phyloP scores from a whole-genome alignment of 2,329 filamentous ascomycete genomes.

The Didymella exigua region DNA sequence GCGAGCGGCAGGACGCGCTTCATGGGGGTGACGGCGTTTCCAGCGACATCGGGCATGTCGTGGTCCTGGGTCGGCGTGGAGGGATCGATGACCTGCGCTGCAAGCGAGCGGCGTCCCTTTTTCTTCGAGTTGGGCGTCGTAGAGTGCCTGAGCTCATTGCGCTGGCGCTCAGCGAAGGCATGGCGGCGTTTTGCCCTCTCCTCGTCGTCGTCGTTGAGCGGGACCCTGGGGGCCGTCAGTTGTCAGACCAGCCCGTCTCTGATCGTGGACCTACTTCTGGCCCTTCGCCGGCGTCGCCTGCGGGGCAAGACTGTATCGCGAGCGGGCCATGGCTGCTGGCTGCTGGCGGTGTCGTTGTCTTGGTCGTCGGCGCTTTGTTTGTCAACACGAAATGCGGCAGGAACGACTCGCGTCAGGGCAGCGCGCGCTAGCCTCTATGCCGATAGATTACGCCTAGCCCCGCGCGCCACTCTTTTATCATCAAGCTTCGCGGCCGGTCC shows the following conservation, averaged over 20 bases:
- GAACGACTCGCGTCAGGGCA: constrained; percentile 2
- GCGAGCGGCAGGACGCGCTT: constrained; percentile 87
- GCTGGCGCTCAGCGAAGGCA: constrained; percentile 64
- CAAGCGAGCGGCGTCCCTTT: constrained; percentile 57
- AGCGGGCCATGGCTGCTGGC: constrained; percentile 58
- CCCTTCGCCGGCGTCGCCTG: constrained; percentile 10
- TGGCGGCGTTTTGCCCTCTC: constrained; percentile 92
- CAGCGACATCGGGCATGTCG: constrained; percentile 66
- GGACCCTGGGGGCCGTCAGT: constrained; percentile 66
- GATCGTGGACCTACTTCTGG: neutral
- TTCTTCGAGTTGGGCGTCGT: constrained; percentile 66
- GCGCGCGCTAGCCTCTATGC: too few species aligned
- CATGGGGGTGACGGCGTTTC: constrained; percentile 86
- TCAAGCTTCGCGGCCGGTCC: constrained; percentile 6
- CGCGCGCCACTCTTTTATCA: constrained; percentile 1
- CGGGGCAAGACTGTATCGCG: constrained; percentile 47
- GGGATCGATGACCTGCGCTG: constrained; percentile 55
- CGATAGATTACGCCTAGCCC: too few species aligned
- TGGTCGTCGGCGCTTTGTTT: constrained; percentile 29
- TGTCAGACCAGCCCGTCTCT: neutral
- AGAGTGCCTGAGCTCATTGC: constrained; percentile 87
- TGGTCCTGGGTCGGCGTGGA: constrained; percentile 54
- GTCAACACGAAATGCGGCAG: constrained; percentile 25
- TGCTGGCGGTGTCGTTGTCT: constrained; percentile 21
- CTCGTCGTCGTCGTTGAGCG: constrained; percentile 91